Evolutionary conservation across 176 grass and related monocot genomes (phyloP).

Genomic region (Echinochloa phyllopogon): DNA sequence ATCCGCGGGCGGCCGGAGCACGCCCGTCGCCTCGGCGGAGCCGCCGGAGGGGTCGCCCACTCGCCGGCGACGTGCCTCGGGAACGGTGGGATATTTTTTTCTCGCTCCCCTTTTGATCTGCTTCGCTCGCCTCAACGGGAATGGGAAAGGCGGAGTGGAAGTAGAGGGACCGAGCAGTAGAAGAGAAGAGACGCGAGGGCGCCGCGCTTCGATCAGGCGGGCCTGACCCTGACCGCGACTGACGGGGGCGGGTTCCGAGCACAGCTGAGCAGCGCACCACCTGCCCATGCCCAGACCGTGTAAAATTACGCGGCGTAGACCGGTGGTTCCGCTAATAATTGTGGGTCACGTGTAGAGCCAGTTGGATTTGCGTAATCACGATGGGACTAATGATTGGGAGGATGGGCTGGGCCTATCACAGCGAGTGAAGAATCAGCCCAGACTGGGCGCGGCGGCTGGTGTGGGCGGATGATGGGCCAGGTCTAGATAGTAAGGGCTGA

Average conservation of each 20-base stretch:
- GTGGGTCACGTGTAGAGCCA: neutral
- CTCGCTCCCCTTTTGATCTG: neutral
- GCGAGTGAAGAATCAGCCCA: neutral
- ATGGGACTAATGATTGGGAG: neutral
- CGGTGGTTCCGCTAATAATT: conserved; percentile 15
- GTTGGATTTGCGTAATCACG: conserved; percentile 6
- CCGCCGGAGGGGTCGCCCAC: neutral
- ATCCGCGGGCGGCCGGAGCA: neutral
- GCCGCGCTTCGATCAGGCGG: conserved; percentile 3
- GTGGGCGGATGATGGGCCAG: neutral
- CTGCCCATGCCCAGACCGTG: neutral
- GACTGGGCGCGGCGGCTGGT: too few species aligned
- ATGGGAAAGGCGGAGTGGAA: conserved; percentile 38
- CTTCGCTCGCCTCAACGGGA: conserved; percentile 9
- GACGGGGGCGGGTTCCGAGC: neutral
- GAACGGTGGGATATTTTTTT: conserved; percentile 12
- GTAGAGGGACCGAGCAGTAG: neutral
- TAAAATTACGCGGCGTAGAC: neutral
- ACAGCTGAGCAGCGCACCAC: neutral
- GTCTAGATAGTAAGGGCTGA: neutral
- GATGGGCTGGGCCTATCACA: neutral
- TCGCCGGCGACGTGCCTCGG: conserved; percentile 35
- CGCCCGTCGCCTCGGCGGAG: conserved; percentile 20
- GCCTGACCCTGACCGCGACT: neutral
- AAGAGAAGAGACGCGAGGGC: conserved; percentile 26